Evolutionary conservation across 108 stramenopile species (phyloP).

Genomic region (Cyclotella cryptica): DNA sequence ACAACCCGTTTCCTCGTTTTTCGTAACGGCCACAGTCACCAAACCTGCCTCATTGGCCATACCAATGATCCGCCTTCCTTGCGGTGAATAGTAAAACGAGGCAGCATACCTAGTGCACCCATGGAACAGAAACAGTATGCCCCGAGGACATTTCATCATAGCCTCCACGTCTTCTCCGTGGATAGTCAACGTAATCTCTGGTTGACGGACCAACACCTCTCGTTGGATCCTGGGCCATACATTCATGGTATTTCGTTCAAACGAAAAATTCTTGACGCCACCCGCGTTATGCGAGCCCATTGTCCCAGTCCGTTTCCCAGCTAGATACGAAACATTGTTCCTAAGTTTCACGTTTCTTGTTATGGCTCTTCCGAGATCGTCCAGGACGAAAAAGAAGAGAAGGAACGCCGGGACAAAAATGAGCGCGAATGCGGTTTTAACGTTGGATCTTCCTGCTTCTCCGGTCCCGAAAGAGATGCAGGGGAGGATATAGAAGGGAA

Average conservation of each 20-base stretch:
- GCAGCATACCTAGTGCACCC: constrained; percentile 47
- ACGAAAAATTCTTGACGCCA: constrained; percentile 6
- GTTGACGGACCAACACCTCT: constrained; percentile 31
- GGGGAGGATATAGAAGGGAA: constrained; percentile 36
- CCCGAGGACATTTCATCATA: constrained; percentile 40
- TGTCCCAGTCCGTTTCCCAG: background rate
- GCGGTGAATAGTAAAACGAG: constrained; percentile 53
- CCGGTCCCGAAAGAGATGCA: constrained; percentile 29
- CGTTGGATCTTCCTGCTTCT: constrained; percentile 26
- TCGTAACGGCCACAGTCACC: constrained; percentile 33
- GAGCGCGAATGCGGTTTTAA: constrained; percentile 16
- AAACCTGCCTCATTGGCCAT: constrained; percentile 29
- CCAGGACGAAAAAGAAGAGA: constrained; percentile 35
- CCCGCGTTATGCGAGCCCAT: background rate
- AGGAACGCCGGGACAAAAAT: constrained; percentile 39
- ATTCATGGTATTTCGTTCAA: constrained; percentile 22
- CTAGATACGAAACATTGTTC: background rate
- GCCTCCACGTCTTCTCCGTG: constrained; percentile 23
- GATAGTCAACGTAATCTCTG: constrained; percentile 9
- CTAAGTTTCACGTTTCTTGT: constrained; percentile 17
- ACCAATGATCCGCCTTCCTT: constrained; percentile 39
- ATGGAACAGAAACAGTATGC: constrained; percentile 51
- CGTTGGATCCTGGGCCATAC: constrained; percentile 24
- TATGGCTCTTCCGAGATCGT: constrained; percentile 23
- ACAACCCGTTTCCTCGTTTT: constrained; percentile 43